phyloP scores from a whole-genome alignment of 1,284 basidiomycete species.

The Ustilago loliicola region DNA sequence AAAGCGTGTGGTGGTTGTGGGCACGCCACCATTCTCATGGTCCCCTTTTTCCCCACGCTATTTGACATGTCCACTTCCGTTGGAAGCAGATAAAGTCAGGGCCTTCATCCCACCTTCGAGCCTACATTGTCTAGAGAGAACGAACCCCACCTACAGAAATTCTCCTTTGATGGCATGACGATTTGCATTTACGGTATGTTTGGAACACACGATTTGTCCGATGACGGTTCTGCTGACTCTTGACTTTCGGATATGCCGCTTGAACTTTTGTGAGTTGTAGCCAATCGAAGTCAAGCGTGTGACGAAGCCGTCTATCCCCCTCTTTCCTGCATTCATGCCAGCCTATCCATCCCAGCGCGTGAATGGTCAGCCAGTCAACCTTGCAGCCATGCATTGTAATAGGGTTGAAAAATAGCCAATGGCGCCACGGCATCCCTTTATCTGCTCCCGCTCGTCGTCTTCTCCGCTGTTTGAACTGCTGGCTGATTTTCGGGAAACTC shows the following conservation, averaged over 20 bases:
- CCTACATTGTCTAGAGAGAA: not conserved
- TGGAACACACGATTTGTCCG: not conserved
- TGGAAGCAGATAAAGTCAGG: not conserved
- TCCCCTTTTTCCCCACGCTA: constrained; percentile 2
- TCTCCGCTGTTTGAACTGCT: too few relatives aligned
- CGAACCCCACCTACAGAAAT: too few relatives aligned
- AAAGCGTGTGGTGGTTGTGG: not conserved
- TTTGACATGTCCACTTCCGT: constrained; percentile 1
- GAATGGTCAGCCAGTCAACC: too few relatives aligned
- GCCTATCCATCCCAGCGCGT: not conserved
- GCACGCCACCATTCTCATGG: constrained; percentile 5
- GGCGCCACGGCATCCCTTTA: too few relatives aligned
- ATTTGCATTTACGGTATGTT: not conserved
- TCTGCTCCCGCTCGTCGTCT: too few relatives aligned
- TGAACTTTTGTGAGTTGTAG: not conserved
- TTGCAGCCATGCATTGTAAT: too few relatives aligned
- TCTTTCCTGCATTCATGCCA: constrained; percentile 1
- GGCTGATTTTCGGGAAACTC: too few relatives aligned
- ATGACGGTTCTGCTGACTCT: not conserved
- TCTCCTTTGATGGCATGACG: too few relatives aligned
- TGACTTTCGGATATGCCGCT: constrained; percentile 7
- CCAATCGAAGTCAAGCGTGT: not conserved
- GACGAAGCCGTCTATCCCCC: not conserved
- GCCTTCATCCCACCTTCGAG: not conserved
- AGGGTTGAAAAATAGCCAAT: too few relatives aligned